A percentile compares a stretch with the other conserved stretches of the same genome.
These are phyloP conservation scores for Coelastrella sp. DNA, from an alignment of 139 green algal species.

Conservation along the genomic window DNA sequence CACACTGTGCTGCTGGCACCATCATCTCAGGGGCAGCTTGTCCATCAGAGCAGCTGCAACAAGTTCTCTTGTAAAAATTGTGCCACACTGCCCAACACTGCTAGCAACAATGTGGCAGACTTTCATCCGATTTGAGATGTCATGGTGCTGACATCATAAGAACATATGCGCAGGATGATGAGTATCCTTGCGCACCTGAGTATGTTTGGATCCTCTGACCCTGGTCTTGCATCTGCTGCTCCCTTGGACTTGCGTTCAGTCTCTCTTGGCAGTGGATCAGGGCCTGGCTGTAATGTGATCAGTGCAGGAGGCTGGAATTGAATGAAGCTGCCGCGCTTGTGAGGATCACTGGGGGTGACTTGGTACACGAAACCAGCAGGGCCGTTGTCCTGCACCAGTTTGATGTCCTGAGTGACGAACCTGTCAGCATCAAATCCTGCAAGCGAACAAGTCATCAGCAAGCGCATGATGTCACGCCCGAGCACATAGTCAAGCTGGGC, in stretches of 20 bases:
- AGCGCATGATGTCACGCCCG: no score
- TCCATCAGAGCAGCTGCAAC: no score
- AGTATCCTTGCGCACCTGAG: no score
- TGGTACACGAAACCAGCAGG: slow-evolving; percentile 35
- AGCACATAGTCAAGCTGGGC: no score
- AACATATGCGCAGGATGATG: no score
- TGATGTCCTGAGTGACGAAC: not conserved
- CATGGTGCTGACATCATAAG: not conserved
- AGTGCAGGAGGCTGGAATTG: slow-evolving; percentile 21
- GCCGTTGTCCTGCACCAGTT: slow-evolving; percentile 1
- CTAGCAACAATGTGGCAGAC: no score
- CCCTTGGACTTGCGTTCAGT: not conserved
- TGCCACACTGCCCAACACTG: no score
- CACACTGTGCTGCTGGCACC: no score
- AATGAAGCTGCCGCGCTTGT: not conserved
- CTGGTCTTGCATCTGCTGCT: not conserved
- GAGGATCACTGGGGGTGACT: not conserved
- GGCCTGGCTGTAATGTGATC: not conserved
- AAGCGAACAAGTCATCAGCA: not conserved
- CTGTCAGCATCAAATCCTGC: not conserved
- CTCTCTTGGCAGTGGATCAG: not conserved
- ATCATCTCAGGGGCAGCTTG: no score
- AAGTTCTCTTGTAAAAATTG: no score
- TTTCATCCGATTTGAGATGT: no score
- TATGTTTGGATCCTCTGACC: not conserved